Evolutionary conservation across 2,329 filamentous ascomycete species (phyloP).

Genomic region (Pseudocercospora fijiensis): DNA sequence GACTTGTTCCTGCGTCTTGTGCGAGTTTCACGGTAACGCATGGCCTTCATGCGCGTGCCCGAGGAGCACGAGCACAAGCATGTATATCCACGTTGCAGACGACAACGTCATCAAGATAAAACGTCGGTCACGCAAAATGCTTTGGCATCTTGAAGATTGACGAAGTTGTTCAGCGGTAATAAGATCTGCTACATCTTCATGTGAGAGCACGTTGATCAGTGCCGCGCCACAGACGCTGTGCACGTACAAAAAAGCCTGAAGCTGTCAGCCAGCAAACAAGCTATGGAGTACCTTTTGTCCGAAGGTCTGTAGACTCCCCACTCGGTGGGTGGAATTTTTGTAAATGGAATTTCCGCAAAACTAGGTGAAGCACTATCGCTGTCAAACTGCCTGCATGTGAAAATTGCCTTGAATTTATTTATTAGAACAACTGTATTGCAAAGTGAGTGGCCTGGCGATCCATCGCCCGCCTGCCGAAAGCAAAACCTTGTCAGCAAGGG

Average conservation of each 20-base stretch:
- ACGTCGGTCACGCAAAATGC: neutral
- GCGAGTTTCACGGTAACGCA: slow-evolving; percentile 5
- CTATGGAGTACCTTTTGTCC: neutral
- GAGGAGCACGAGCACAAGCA: slow-evolving; percentile 4
- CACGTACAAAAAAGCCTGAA: slow-evolving; percentile 2
- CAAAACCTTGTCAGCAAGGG: neutral
- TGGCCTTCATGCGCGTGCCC: slow-evolving; percentile 8
- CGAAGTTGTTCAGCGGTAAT: neutral
- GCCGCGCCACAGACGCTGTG: slow-evolving; percentile 1
- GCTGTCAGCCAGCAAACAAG: slow-evolving; percentile 4
- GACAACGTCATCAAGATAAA: neutral
- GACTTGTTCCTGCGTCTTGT: slow-evolving; percentile 9
- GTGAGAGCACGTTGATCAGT: neutral
- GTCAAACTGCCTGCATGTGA: neutral
- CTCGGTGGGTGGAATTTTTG: neutral
- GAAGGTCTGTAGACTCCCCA: neutral
- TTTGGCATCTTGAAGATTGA: neutral
- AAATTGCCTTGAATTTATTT: neutral
- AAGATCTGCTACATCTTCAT: neutral
- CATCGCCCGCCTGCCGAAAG: neutral
- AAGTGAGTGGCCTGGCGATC: neutral
- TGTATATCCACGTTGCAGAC: slow-evolving; percentile 6
- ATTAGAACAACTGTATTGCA: too few species aligned
- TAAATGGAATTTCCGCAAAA: neutral
- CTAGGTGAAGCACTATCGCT: neutral